These are phyloP conservation scores for Cryptosporidium viatorum DNA, from an alignment of 169 alveolate genomes.

Conservation along the genomic window DNA sequence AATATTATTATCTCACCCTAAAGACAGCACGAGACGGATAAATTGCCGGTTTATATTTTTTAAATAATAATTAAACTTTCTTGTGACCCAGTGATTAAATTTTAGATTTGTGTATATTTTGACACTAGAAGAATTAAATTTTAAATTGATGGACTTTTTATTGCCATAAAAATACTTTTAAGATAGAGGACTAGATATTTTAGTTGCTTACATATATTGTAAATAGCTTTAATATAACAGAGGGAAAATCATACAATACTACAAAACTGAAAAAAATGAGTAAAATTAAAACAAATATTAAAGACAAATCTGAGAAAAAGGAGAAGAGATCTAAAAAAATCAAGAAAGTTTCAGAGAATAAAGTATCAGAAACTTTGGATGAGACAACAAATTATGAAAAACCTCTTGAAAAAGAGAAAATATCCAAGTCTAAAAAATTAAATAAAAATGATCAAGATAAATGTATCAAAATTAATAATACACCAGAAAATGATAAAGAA, in stretches of 20 bases:
- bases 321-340: background rate
- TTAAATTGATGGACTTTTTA: background rate
- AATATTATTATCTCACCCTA: constrained; percentile 40
- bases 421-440: background rate
- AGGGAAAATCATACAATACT: background rate
- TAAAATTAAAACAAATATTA: background rate
- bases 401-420: background rate
- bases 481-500: no score
- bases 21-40: constrained; percentile 54
- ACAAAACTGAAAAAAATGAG: background rate
- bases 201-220: background rate
- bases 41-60: constrained; percentile 40
- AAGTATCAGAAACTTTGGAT: background rate
- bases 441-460: background rate
- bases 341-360: background rate
- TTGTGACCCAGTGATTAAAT: background rate
- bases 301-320: background rate
- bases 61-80: background rate
- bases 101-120: constrained; percentile 1
- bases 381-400: background rate
- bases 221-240: background rate
- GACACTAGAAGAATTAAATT: background rate
- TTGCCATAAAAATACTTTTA: background rate
- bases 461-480: no score
- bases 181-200: no score